Percentiles rank a stretch among this genome's conserved stretches.
These are phyloP conservation scores for Wickerhamomyces xylosicus DNA, from an alignment of 805 yeast species.

Conservation along the genomic window DNA sequence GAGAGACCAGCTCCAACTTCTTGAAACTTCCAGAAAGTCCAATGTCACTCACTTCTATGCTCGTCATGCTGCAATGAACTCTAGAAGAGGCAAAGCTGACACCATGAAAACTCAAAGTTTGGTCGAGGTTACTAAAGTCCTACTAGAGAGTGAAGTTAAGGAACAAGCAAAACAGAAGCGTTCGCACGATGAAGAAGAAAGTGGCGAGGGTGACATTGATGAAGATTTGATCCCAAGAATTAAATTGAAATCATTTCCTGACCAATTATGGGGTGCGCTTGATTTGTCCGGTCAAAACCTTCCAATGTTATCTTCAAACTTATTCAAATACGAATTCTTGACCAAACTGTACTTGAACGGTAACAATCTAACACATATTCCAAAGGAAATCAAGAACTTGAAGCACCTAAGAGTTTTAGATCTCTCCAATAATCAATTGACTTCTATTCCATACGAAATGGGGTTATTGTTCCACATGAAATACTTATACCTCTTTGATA, in stretches of 20 bases:
- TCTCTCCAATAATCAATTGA: slow-evolving; percentile 66
- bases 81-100: slow-evolving; percentile 27
- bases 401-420: slow-evolving; percentile 74
- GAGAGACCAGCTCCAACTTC: slow-evolving; percentile 74
- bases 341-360: slow-evolving; percentile 84
- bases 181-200: slow-evolving; percentile 27
- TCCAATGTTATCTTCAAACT: slow-evolving; percentile 52
- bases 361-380: slow-evolving; percentile 62
- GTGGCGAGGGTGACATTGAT: slow-evolving; percentile 21
- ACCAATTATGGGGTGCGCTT: slow-evolving; percentile 89
- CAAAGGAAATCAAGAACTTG: slow-evolving; percentile 57
- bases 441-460: slow-evolving; percentile 70
- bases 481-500: slow-evolving; percentile 81
- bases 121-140: slow-evolving; percentile 30
- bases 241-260: slow-evolving; percentile 38
- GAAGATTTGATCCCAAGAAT: slow-evolving; percentile 63
- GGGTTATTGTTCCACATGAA: slow-evolving; percentile 76
- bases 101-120: slow-evolving; percentile 18
- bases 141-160: slow-evolving; percentile 17
- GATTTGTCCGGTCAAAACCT: slow-evolving; percentile 90
- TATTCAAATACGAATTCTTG: slow-evolving; percentile 75
- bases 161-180: slow-evolving; percentile 27
- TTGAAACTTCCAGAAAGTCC: slow-evolving; percentile 58
- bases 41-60: slow-evolving; percentile 75
- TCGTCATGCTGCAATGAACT: slow-evolving; percentile 65